phyloP scores from a whole-genome alignment of 306 rosid species.

The Echinosophora koreensis region DNA sequence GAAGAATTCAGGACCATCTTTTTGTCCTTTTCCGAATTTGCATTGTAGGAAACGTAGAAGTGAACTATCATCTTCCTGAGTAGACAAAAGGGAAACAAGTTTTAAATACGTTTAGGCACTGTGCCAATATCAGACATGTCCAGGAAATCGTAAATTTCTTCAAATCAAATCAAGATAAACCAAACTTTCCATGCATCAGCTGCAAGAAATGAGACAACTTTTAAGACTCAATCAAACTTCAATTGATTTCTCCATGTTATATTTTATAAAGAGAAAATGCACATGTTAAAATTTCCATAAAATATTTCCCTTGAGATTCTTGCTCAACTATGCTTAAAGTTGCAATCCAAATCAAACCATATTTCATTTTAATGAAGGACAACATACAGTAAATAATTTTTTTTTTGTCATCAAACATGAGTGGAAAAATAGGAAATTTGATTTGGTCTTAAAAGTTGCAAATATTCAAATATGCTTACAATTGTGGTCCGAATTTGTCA shows the following conservation, averaged over 20 bases:
- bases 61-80: constrained; percentile 94
- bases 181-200: constrained; percentile 20
- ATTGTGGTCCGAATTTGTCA: constrained; percentile 13
- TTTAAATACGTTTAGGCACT: background rate
- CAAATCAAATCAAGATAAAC: constrained; percentile 35
- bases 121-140: constrained; percentile 11
- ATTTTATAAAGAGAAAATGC: constrained; percentile 12
- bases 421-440: constrained; percentile 4
- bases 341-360: constrained; percentile 10
- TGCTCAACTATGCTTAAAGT: background rate
- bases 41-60: constrained; percentile 91
- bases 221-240: constrained; percentile 37
- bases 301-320: constrained; percentile 18
- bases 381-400: background rate
- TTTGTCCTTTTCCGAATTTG: constrained; percentile 94
- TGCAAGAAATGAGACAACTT: constrained; percentile 28
- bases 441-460: constrained; percentile 3
- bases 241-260: constrained; percentile 26
- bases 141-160: constrained; percentile 6
- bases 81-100: constrained; percentile 45
- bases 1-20: constrained; percentile 91
- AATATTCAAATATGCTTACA: constrained; percentile 16
- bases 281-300: background rate
- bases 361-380: constrained; percentile 27
- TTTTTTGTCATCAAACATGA: background rate